Percentiles rank a stretch among this genome's conserved stretches.
These are phyloP conservation scores for Haplosporangium gracile DNA, from an alignment of 192 early-diverging fungal species.

Conservation along the genomic window DNA sequence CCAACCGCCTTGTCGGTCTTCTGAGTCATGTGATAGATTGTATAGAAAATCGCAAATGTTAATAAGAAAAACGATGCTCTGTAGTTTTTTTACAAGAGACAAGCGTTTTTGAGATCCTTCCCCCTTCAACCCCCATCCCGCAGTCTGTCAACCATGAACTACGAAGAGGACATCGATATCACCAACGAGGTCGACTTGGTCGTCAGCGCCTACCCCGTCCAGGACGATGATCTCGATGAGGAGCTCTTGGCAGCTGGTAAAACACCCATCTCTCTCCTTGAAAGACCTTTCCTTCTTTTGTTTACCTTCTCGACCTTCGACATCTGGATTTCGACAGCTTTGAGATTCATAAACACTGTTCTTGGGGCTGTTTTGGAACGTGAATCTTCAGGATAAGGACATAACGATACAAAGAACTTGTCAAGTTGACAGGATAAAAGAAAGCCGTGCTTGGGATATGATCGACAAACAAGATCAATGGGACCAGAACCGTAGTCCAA, in stretches of 20 bases:
- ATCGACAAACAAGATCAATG: background rate
- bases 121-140: background rate
- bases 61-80: background rate
- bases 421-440: background rate
- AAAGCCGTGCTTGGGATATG: background rate
- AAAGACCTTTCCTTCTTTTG: background rate
- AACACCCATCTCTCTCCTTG: background rate
- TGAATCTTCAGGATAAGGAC: background rate
- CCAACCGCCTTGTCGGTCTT: too few relatives aligned
- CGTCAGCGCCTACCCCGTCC: conserved; percentile 54
- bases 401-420: background rate
- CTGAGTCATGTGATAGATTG: background rate
- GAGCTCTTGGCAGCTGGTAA: conserved; percentile 58
- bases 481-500: background rate
- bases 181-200: conserved; percentile 56
- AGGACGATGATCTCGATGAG: conserved; percentile 57
- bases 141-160: conserved; percentile 46
- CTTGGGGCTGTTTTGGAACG: background rate
- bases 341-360: conserved; percentile 6
- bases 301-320: background rate
- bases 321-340: conserved; percentile 3
- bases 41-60: background rate
- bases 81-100: background rate
- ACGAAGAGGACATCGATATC: conserved; percentile 55
- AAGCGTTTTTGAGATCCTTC: conserved; percentile 1